These are phyloP conservation scores for Picochlorum sp. DNA, from an alignment of 139 green algal species.

Conservation along the genomic window DNA sequence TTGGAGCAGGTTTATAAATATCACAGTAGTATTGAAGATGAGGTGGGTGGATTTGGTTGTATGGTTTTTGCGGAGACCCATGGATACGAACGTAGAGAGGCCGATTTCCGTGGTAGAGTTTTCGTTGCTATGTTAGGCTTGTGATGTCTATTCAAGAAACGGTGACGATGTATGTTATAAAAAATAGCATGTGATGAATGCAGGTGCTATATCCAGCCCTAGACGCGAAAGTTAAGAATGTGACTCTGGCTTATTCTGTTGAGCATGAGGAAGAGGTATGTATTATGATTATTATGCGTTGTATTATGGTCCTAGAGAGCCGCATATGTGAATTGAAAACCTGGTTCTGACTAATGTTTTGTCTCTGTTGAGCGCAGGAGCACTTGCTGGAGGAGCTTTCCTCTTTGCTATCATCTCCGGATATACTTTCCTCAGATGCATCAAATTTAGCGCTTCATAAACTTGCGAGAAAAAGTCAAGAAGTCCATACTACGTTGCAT, in stretches of 20 bases:
- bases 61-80: neutral
- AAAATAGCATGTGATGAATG: neutral
- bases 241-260: constrained; percentile 74
- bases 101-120: neutral
- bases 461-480: constrained; percentile 46
- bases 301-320: too few species aligned
- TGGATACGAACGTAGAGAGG: too few species aligned
- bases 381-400: constrained; percentile 78
- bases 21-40: constrained; percentile 82
- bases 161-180: neutral
- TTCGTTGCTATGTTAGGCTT: neutral
- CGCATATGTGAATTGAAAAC: too few species aligned
- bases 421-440: neutral
- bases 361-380: too few species aligned
- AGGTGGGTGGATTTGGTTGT: constrained; percentile 41
- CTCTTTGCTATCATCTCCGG: constrained; percentile 21
- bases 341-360: neutral
- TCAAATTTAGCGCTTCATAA: constrained; percentile 3
- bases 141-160: too few species aligned
- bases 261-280: constrained; percentile 90
- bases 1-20: constrained; percentile 83
- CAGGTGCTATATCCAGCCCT: constrained; percentile 86
- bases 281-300: too few species aligned
- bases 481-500: constrained; percentile 70
- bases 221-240: constrained; percentile 81